A percentile compares a stretch with the other conserved stretches of the same genome.
phyloP scores from a whole-genome alignment of 495 filamentous ascomycete species.

The Pyronema omphalodes region DNA sequence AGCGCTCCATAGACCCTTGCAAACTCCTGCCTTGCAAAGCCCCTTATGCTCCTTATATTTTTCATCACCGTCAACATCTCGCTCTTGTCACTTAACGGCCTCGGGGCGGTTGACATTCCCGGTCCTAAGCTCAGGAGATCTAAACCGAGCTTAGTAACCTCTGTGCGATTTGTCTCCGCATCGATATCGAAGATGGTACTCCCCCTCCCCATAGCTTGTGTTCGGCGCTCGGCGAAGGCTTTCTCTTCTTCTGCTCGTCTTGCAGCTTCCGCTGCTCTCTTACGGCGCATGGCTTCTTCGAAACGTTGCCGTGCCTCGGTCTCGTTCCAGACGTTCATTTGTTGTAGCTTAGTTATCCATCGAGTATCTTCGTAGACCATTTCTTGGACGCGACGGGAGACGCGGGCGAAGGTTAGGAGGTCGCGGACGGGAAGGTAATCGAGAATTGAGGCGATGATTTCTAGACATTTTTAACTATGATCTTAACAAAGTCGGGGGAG shows the following conservation, averaged over 20 bases:
- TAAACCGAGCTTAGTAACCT: too few relatives aligned
- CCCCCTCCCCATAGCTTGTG: not conserved
- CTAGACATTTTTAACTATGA: constrained; percentile 27
- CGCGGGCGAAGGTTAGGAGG: constrained; percentile 67
- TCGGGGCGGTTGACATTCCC: constrained; percentile 9
- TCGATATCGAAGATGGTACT: constrained; percentile 57
- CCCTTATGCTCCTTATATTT: constrained; percentile 57
- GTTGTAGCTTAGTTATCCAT: constrained; percentile 70
- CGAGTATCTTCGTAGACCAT: constrained; percentile 98
- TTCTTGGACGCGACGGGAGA: constrained; percentile 76
- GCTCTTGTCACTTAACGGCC: constrained; percentile 34
- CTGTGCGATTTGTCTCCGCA: constrained; percentile 28
- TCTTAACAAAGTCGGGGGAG: not conserved
- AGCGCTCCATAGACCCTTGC: constrained; percentile 76
- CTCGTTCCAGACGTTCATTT: constrained; percentile 89
- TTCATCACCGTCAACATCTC: constrained; percentile 47
- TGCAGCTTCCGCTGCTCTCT: constrained; percentile 39
- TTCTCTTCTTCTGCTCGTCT: constrained; percentile 32
- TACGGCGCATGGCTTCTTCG: constrained; percentile 53
- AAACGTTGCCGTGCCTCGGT: constrained; percentile 58
- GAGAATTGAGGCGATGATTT: constrained; percentile 75
- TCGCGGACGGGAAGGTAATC: constrained; percentile 74
- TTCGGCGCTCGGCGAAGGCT: constrained; percentile 5
- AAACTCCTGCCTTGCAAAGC: constrained; percentile 74
- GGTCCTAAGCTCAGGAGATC: constrained; percentile 16